Evolutionary conservation across 2,329 filamentous ascomycete genomes (phyloP).

Genomic region (Aspergillus sp.): DNA sequence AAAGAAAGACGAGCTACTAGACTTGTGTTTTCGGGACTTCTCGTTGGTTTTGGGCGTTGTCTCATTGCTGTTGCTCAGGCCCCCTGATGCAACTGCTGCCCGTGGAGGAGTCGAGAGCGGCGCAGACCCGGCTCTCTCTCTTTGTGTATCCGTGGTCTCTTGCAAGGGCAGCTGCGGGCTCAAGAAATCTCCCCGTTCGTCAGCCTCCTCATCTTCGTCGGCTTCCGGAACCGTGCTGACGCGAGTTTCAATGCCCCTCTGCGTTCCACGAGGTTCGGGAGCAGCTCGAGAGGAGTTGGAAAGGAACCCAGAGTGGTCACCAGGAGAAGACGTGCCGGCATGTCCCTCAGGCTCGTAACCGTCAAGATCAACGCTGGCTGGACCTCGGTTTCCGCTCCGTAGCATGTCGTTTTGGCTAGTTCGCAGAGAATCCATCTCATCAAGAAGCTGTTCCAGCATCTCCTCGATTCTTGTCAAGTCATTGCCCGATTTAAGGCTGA

Average conservation of each 20-base stretch:
- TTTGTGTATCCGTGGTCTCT: slow-evolving; percentile 50
- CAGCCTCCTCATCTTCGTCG: slow-evolving; percentile 71
- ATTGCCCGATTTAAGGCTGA: slow-evolving; percentile 82
- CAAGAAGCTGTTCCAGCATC: slow-evolving; percentile 87
- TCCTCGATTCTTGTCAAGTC: slow-evolving; percentile 87
- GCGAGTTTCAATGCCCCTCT: slow-evolving; percentile 67
- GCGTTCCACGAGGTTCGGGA: slow-evolving; percentile 43
- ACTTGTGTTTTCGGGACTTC: slow-evolving; percentile 85
- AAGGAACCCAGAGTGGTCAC: slow-evolving; percentile 73
- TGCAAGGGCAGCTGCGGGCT: slow-evolving; percentile 60
- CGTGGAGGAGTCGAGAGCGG: slow-evolving; percentile 48
- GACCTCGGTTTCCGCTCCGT: slow-evolving; percentile 23
- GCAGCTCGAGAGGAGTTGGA: slow-evolving; percentile 53
- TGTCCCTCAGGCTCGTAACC: slow-evolving; percentile 81
- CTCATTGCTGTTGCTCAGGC: slow-evolving; percentile 73
- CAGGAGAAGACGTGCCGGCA: slow-evolving; percentile 72
- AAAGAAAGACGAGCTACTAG: slow-evolving; percentile 75
- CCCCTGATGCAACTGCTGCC: slow-evolving; percentile 40
- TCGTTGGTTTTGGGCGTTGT: slow-evolving; percentile 71
- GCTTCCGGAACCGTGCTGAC: slow-evolving; percentile 87
- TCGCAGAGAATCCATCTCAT: slow-evolving; percentile 84
- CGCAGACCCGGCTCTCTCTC: slow-evolving; percentile 43
- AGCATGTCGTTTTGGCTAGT: slow-evolving; percentile 49
- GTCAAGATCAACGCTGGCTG: slow-evolving; percentile 65
- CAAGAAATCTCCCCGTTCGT: slow-evolving; percentile 49